phyloP scores from a whole-genome alignment of 495 filamentous ascomycete genomes.

The Neurospora sp. region DNA sequence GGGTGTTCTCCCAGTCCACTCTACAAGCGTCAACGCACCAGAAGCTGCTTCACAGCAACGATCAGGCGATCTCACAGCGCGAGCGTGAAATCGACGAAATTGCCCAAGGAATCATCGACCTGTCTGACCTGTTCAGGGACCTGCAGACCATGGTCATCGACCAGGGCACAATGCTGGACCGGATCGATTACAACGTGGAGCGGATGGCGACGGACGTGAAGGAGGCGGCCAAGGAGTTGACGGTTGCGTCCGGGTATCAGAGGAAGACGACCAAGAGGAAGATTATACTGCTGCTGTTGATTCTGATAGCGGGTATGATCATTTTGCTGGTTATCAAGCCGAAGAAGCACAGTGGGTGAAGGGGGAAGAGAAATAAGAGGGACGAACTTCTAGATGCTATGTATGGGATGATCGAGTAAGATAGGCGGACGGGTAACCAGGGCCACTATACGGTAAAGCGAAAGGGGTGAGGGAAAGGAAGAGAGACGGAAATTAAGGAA shows the following conservation, averaged over 20 bases:
- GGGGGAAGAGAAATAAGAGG: not conserved
- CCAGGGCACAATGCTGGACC: slow-evolving; percentile 93
- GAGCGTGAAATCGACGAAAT: slow-evolving; percentile 98
- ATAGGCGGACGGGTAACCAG: not conserved
- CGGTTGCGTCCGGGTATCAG: slow-evolving; percentile 78
- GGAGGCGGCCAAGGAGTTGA: slow-evolving; percentile 83
- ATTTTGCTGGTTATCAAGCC: slow-evolving; percentile 83
- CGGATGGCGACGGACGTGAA: slow-evolving; percentile 84
- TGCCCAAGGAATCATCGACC: slow-evolving; percentile 92
- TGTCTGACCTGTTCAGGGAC: slow-evolving; percentile 93
- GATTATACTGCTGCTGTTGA: slow-evolving; percentile 73
- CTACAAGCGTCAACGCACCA: slow-evolving; percentile 60
- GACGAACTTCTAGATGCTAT: not conserved
- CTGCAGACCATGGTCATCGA: slow-evolving; percentile 96
- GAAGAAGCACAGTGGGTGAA: slow-evolving; percentile 33
- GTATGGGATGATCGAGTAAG: not conserved
- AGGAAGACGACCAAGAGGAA: slow-evolving; percentile 81
- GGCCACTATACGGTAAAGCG: not conserved
- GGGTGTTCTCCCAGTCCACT: slow-evolving; percentile 81
- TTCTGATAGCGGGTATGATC: slow-evolving; percentile 76
- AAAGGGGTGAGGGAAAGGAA: not conserved
- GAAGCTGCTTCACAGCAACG: slow-evolving; percentile 63
- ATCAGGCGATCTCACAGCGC: slow-evolving; percentile 77
- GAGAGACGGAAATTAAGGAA: not conserved
- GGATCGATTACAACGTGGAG: slow-evolving; percentile 98